Conservation (phyloP, 2,329 filamentous ascomycete species). For the Didymellaceae sp. region DNA sequence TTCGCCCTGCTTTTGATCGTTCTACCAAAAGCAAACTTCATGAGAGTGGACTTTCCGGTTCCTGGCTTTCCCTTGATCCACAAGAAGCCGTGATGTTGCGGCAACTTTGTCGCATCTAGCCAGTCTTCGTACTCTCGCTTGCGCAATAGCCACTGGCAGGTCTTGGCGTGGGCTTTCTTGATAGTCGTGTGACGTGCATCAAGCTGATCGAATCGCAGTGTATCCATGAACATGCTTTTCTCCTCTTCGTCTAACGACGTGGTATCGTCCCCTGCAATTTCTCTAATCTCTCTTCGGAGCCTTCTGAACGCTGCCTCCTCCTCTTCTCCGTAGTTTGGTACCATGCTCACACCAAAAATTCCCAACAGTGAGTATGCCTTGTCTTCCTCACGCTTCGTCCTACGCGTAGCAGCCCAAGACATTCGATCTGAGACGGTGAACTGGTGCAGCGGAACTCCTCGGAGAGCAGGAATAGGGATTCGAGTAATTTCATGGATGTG, state of each 20-base stretch:
- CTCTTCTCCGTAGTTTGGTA: background rate
- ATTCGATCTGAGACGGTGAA: background rate
- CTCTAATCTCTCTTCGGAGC: background rate
- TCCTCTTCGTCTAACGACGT: no score
- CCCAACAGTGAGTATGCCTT: background rate
- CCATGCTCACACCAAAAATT: background rate
- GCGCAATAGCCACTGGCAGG: conserved; percentile 29
- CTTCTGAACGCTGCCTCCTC: background rate
- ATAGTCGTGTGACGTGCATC: conserved; percentile 47
- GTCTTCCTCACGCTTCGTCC: background rate
- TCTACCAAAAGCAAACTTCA: conserved; percentile 38
- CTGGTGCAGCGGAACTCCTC: background rate
- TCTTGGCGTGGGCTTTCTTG: conserved; percentile 40
- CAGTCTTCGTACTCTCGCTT: conserved; percentile 45
- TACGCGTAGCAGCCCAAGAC: background rate
- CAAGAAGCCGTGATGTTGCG: conserved; percentile 23
- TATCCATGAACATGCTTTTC: no score
- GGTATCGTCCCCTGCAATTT: no score
- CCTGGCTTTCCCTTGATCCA: conserved; percentile 37
- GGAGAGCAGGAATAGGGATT: background rate
- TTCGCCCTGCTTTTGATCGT: conserved; percentile 13
- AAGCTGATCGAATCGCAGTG: conserved; percentile 34
- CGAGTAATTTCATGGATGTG: background rate
- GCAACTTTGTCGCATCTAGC: conserved; percentile 37
- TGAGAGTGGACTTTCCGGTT: conserved; percentile 49